These are phyloP conservation scores for Collybia nuda DNA, from an alignment of 768 basidiomycete genomes.

Conservation along the genomic window DNA sequence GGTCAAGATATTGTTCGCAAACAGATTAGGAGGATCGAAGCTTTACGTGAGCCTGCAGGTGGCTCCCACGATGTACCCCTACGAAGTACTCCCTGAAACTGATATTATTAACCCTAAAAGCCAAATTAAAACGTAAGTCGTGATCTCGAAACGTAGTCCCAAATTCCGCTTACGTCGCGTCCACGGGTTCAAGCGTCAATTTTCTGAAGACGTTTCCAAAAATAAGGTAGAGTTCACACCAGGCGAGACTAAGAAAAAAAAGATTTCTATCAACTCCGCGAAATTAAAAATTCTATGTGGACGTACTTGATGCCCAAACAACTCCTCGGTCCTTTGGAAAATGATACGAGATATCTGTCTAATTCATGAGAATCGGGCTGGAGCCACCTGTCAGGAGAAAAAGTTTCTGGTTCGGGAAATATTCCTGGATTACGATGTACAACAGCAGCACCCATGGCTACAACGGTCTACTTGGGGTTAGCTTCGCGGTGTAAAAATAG, in stretches of 20 bases:
- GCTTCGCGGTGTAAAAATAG: neutral
- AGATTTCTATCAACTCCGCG: neutral
- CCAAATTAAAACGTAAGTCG: slow-evolving; percentile 4
- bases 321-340: slow-evolving; percentile 44
- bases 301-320: slow-evolving; percentile 45
- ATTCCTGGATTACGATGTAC: slow-evolving; percentile 38
- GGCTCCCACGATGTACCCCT: slow-evolving; percentile 30
- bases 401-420: slow-evolving; percentile 37
- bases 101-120: slow-evolving; percentile 27
- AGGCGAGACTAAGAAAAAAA: slow-evolving; percentile 32
- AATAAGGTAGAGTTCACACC: slow-evolving; percentile 41
- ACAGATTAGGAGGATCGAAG: slow-evolving; percentile 10
- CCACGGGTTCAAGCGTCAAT: slow-evolving; percentile 30
- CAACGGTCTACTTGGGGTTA: slow-evolving; percentile 29
- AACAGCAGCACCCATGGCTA: slow-evolving; percentile 37
- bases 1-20: neutral
- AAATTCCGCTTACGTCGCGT: slow-evolving; percentile 27
- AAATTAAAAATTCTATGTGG: neutral
- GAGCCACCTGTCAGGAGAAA: slow-evolving; percentile 45
- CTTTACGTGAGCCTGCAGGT: slow-evolving; percentile 28
- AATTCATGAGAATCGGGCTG: slow-evolving; percentile 29
- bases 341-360: slow-evolving; percentile 39
- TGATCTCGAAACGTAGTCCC: neutral
- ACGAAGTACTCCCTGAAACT: slow-evolving; percentile 35
- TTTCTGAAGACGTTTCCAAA: slow-evolving; percentile 27